These are phyloP conservation scores for Lactarius quietus DNA, from an alignment of 768 basidiomycete genomes.

Conservation along the genomic window DNA sequence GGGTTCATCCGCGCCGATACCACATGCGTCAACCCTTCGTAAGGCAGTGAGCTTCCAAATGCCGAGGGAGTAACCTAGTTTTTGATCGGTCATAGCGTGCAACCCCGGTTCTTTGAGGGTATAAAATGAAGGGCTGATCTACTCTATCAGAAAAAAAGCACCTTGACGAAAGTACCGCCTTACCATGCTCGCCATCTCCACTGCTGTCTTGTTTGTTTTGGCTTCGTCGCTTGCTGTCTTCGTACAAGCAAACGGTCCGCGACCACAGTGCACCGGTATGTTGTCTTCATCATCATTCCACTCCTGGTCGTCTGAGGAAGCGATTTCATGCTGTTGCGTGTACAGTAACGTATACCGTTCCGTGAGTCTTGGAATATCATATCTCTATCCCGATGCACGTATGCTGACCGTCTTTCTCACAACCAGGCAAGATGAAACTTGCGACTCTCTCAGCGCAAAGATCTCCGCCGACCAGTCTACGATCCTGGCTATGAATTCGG, in stretches of 20 bases:
- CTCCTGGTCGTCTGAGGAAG: not conserved
- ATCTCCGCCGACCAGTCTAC: not conserved
- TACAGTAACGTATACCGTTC: not conserved
- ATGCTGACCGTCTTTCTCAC: not conserved
- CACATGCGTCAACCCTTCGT: not conserved
- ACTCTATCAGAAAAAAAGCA: not conserved
- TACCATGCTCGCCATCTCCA: conserved; percentile 7
- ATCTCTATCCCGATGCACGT: not conserved
- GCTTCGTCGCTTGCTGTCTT: not conserved
- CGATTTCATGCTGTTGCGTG: not conserved
- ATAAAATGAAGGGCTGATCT: not conserved
- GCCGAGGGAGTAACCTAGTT: not conserved
- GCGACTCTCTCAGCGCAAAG: not conserved
- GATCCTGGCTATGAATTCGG: conserved; percentile 12
- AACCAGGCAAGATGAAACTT: not conserved
- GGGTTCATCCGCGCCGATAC: not conserved
- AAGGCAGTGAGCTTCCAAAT: not conserved
- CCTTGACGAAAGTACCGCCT: not conserved
- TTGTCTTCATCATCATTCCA: not conserved
- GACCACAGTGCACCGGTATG: conserved; percentile 8
- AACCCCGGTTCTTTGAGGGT: not conserved
- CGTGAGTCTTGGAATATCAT: not conserved
- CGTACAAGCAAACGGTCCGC: conserved; percentile 12
- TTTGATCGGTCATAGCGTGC: not conserved
- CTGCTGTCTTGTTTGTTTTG: conserved; percentile 2